Evolutionary conservation across 2,329 filamentous ascomycete species (phyloP).

Genomic region (Ceratocystiopsis brevicomis): DNA sequence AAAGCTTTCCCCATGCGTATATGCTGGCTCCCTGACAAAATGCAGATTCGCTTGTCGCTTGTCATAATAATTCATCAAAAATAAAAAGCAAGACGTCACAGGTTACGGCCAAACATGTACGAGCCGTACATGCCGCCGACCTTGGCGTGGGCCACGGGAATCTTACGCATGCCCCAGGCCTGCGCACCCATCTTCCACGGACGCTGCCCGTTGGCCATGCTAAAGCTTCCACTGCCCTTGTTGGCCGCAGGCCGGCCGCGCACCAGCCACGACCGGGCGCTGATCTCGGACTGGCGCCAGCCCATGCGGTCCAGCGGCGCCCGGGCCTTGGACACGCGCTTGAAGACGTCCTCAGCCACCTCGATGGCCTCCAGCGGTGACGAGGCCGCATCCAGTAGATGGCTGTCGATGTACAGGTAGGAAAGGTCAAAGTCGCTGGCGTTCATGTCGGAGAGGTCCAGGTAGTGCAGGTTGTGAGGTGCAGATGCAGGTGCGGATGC

Average conservation of each 20-base stretch:
- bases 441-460: slow-evolving; percentile 57
- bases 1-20: no score
- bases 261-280: slow-evolving; percentile 49
- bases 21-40: no score
- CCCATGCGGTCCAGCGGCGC: slow-evolving; percentile 41
- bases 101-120: slow-evolving; percentile 42
- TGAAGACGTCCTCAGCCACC: slow-evolving; percentile 48
- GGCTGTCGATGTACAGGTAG: slow-evolving; percentile 29
- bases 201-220: slow-evolving; percentile 27
- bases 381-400: slow-evolving; percentile 39
- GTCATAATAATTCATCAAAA: not conserved
- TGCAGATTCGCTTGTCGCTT: no score
- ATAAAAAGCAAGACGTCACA: slow-evolving; percentile 18
- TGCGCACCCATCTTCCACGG: slow-evolving; percentile 72
- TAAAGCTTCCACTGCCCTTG: slow-evolving; percentile 9
- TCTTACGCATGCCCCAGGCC: slow-evolving; percentile 74
- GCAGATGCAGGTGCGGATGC: slow-evolving; percentile 6
- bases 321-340: slow-evolving; percentile 42
- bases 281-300: slow-evolving; percentile 54
- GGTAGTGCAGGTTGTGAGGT: slow-evolving; percentile 47
- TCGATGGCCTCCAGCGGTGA: slow-evolving; percentile 61
- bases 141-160: slow-evolving; percentile 80
- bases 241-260: slow-evolving; percentile 16
- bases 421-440: slow-evolving; percentile 40
- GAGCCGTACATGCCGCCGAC: slow-evolving; percentile 85